These are phyloP conservation scores for Fusarium lateritium DNA, from an alignment of 2,329 filamentous ascomycete genomes.

Conservation along the genomic window DNA sequence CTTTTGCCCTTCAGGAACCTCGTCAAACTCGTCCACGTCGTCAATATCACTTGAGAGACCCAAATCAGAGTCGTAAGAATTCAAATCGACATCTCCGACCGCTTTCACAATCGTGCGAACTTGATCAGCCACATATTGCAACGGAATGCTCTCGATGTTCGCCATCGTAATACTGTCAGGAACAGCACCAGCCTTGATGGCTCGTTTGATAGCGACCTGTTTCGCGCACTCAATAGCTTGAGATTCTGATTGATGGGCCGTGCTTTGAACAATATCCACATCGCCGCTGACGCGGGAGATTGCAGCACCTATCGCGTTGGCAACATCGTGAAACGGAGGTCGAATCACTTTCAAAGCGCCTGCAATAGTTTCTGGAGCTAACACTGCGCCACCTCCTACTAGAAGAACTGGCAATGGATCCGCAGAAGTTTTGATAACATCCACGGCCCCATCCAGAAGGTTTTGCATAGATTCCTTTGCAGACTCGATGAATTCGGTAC, in stretches of 20 bases:
- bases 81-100: not conserved
- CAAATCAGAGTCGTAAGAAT: not conserved
- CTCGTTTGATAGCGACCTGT: not conserved
- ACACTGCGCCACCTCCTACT: conserved; percentile 62
- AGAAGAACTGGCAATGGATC: not conserved
- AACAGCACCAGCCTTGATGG: not conserved
- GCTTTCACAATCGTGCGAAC: conserved; percentile 2
- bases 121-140: conserved; percentile 7
- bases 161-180: not conserved
- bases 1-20: not conserved
- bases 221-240: conserved; percentile 1
- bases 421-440: conserved; percentile 17
- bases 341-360: conserved; percentile 55
- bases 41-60: not conserved
- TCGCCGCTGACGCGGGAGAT: conserved; percentile 50
- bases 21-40: not conserved
- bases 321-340: conserved; percentile 55
- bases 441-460: conserved; percentile 1
- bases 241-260: not conserved
- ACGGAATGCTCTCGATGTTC: not conserved
- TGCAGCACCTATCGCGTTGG: conserved; percentile 65
- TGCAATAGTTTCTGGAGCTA: conserved; percentile 55
- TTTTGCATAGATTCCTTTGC: not conserved
- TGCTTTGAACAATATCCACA: conserved; percentile 6
- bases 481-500: not conserved